Evolutionary conservation across 225 moss, liverwort and hornwort species (phyloP).

Genomic region (Pseudisothecium myosuroides): DNA sequence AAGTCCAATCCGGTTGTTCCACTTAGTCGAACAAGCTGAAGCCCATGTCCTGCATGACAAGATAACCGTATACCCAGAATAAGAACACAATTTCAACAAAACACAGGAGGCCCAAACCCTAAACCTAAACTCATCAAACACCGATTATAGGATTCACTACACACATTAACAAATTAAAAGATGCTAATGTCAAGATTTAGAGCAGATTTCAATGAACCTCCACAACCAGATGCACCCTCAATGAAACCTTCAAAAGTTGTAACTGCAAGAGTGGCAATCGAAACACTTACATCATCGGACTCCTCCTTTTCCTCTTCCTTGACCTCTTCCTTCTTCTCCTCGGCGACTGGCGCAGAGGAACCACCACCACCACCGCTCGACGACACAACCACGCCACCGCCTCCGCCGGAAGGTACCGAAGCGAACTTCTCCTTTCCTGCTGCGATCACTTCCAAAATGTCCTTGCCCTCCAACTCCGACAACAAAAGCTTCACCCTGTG

Average conservation of each 20-base stretch:
- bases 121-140: not conserved
- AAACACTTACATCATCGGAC: slow-evolving; percentile 60
- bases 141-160: not conserved
- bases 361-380: slow-evolving; percentile 19
- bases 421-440: slow-evolving; percentile 72
- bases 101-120: not conserved
- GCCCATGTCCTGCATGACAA: slow-evolving; percentile 47
- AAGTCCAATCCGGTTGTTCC: not conserved
- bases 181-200: not conserved
- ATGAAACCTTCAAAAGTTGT: not conserved
- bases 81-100: not conserved
- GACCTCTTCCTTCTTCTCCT: slow-evolving; percentile 20
- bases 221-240: not conserved
- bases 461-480: slow-evolving; percentile 7
- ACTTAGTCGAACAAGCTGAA: slow-evolving; percentile 53
- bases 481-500: slow-evolving; percentile 36
- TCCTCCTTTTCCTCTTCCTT: slow-evolving; percentile 66
- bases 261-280: not conserved
- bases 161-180: not conserved
- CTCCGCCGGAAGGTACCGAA: slow-evolving; percentile 60
- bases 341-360: slow-evolving; percentile 12
- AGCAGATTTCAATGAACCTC: not conserved
- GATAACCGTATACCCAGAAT: not conserved
- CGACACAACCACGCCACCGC: slow-evolving; percentile 24
- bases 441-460: slow-evolving; percentile 67